Evolutionary conservation across 1,139 yeast genomes (phyloP), one percentile per base, ranked within the genome.

Genomic region (Kodamaea sp.): DNA sequence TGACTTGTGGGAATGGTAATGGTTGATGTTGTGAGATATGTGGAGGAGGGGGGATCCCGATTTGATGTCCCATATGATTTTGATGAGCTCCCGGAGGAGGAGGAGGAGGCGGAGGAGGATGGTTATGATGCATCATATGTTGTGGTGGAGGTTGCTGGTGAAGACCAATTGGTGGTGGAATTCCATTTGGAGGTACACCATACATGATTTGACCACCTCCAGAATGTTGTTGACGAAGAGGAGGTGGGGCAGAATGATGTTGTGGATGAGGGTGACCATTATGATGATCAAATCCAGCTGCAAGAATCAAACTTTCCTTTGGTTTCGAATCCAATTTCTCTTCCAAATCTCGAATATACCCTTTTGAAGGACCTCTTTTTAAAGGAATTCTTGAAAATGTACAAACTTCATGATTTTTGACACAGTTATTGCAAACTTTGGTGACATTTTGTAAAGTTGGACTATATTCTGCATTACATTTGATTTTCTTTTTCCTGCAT

Each of bases 361-460:
- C 90, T 54, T 83, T 84, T 2, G 84, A 73, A 0, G 94, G 94
- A 0, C 92, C 94, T 48, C 94, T 63, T 53, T 84, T 84, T 57
- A 84, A 58, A 0, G 89, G 92, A 1, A 81, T 71, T 40, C 92
- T 65, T 22, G 81, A 79, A 53, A 81, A 83, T 1, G 81, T 67
- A 57, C 90, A 83, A 2, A 53, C 53, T 32, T 78, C 84, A 35
- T 65, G 66, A 46, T 68, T 74, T 49, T 75, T 79, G 12, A 59
- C 51, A 56, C 88, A 82, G 49, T 77, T 79, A 24, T 79, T 63
- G 55, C 89, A 82, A 3, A 68, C 56, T 46, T 71, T 70, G 29
- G 73, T 65, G 22, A 78, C 74, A 15, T 65, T 62, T 45, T 67
- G 73, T 22, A 73, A 58, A 6, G 66, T 50, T 8, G 65, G 39